Conservation (phyloP, 805 yeast species). For the Isabelozyma gotoi region DNA sequence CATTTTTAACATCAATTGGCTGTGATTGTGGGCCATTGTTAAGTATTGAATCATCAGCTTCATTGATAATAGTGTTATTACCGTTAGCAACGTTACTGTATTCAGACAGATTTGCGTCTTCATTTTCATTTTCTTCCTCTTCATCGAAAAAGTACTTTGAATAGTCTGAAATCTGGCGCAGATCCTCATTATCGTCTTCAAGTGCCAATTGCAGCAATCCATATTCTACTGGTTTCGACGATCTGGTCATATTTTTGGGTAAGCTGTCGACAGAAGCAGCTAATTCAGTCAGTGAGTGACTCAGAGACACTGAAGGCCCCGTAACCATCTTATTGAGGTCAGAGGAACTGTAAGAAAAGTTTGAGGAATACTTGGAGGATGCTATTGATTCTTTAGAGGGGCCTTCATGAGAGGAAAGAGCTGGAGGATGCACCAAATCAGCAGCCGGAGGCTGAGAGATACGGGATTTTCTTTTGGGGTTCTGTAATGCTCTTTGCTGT, state of each 20-base stretch:
- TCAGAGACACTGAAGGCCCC: too few species aligned
- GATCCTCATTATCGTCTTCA: constrained; percentile 6
- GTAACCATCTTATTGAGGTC: too few species aligned
- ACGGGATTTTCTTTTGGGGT: constrained; percentile 1
- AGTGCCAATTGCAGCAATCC: constrained; percentile 13
- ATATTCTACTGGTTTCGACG: constrained; percentile 9
- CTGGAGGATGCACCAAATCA: too few species aligned
- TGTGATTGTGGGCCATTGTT: not conserved
- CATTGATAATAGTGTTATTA: not conserved
- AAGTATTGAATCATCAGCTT: not conserved
- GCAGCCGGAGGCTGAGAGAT: too few species aligned
- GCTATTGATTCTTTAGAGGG: too few species aligned
- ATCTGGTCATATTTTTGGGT: not conserved
- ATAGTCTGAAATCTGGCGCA: constrained; percentile 28
- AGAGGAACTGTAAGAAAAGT: too few species aligned
- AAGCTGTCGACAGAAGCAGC: too few species aligned
- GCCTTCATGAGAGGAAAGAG: too few species aligned
- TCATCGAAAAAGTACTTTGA: constrained; percentile 20
- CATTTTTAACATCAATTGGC: not conserved
- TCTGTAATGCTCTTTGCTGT: not conserved
- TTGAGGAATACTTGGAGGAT: too few species aligned
- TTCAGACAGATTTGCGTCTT: not conserved
- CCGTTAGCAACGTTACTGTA: not conserved
- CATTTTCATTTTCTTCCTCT: constrained; percentile 9
- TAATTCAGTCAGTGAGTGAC: too few species aligned